These are phyloP conservation scores for Colletotrichum camelliae DNA, from an alignment of 2,329 filamentous ascomycete species.

Conservation along the genomic window DNA sequence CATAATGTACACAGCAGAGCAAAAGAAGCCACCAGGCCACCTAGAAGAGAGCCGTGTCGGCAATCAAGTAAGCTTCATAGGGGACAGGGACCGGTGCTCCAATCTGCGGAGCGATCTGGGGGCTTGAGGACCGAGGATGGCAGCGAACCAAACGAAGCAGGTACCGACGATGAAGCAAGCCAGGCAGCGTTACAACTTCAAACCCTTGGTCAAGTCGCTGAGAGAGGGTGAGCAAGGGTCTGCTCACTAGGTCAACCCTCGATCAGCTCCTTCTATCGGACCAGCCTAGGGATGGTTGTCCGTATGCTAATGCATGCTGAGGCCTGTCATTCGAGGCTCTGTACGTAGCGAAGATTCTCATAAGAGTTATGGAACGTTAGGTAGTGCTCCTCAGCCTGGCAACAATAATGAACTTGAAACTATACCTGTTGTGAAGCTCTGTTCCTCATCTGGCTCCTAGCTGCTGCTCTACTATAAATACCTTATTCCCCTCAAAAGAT, in stretches of 20 bases:
- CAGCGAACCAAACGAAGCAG: neutral
- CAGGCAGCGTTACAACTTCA: neutral
- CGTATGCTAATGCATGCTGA: too few species aligned
- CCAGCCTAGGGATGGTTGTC: too few species aligned
- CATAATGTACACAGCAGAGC: too few species aligned
- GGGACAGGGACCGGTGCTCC: neutral
- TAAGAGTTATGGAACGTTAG: neutral
- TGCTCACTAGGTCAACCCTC: too few species aligned
- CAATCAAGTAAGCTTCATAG: neutral
- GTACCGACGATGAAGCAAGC: neutral
- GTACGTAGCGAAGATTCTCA: neutral
- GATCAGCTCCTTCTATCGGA: too few species aligned
- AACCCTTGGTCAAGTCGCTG: neutral
- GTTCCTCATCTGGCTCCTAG: neutral
- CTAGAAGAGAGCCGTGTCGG: too few species aligned
- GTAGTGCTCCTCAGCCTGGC: neutral
- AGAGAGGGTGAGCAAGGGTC: neutral
- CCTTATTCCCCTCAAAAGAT: too few species aligned
- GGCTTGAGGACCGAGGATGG: neutral
- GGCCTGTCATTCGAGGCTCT: neutral
- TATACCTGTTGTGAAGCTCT: neutral
- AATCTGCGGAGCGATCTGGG: neutral
- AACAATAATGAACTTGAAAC: neutral
- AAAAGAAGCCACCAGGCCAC: too few species aligned
- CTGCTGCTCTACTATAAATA: too few species aligned